phyloP scores from a whole-genome alignment of 768 basidiomycete species.

The Rhodotorula sphaerocarpa region DNA sequence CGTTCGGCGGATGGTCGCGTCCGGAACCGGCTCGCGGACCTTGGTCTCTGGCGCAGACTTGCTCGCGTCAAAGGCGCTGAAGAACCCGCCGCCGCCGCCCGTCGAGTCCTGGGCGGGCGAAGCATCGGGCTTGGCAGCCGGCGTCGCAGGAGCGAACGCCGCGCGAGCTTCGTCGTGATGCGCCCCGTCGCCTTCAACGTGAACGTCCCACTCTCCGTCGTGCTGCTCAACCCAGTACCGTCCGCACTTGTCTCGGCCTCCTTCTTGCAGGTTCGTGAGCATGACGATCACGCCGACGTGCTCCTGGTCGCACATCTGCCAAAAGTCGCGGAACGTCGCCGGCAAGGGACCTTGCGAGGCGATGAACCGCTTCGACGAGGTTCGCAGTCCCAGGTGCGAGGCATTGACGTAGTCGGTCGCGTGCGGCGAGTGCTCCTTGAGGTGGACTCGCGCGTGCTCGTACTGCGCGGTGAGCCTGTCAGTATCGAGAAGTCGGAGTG shows the following conservation, averaged over 20 bases:
- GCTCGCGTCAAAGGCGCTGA: constrained; percentile 23
- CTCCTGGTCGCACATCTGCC: constrained; percentile 94
- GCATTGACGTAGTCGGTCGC: constrained; percentile 86
- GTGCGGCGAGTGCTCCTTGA: constrained; percentile 45
- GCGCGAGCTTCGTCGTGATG: constrained; percentile 11
- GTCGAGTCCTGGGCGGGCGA: too few relatives aligned
- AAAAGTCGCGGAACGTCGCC: constrained; percentile 83
- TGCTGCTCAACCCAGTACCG: constrained; percentile 57
- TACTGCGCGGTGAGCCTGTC: constrained; percentile 13
- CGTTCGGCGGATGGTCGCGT: constrained; percentile 45
- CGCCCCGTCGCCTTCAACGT: constrained; percentile 16
- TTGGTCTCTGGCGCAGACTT: not conserved
- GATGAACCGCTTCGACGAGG: constrained; percentile 74
- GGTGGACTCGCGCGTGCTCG: constrained; percentile 80
- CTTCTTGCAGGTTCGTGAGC: constrained; percentile 88
- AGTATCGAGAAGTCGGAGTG: not conserved
- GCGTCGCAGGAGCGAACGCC: not conserved
- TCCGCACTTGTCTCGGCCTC: constrained; percentile 79
- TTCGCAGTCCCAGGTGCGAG: constrained; percentile 78
- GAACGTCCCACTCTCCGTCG: constrained; percentile 20
- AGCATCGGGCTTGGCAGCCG: not conserved
- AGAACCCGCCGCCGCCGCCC: constrained; percentile 33
- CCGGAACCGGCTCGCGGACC: not conserved
- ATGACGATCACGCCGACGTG: constrained; percentile 91
- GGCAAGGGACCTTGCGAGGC: constrained; percentile 92